phyloP scores from a whole-genome alignment of 176 grass and related monocot species.

The Bromus sterilis region DNA sequence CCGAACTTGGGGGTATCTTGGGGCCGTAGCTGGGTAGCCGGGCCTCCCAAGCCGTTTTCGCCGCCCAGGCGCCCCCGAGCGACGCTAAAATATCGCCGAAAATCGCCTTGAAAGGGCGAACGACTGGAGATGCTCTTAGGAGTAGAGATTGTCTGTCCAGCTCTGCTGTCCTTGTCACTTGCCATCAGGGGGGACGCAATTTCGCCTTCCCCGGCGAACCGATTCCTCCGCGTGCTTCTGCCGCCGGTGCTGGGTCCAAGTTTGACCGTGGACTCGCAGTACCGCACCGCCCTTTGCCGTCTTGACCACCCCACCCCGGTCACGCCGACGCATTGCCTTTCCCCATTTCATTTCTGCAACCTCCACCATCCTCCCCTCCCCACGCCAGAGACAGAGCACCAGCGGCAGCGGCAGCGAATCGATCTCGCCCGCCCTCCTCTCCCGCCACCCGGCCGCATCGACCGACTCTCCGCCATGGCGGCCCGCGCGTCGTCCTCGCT shows the following conservation, averaged over 20 bases:
- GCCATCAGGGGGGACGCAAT: too few relatives aligned
- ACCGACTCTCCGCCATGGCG: slow-evolving; percentile 32
- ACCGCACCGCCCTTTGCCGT: neutral
- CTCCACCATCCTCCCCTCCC: neutral
- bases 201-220: too few relatives aligned
- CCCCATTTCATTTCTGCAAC: neutral
- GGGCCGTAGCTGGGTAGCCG: too few relatives aligned
- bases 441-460: neutral
- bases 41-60: too few relatives aligned
- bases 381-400: neutral
- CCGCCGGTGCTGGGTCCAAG: slow-evolving; percentile 5
- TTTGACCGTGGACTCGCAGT: slow-evolving; percentile 13
- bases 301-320: neutral
- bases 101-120: too few relatives aligned
- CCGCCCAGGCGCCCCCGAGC: too few relatives aligned
- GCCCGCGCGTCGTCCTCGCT: neutral
- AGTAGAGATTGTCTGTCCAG: too few relatives aligned
- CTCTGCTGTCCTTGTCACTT: too few relatives aligned
- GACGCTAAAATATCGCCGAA: too few relatives aligned
- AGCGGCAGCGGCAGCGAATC: neutral
- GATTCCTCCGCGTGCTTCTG: neutral
- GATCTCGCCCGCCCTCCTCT: neutral
- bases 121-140: too few relatives aligned
- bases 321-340: neutral
- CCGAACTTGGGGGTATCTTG: too few relatives aligned